These are phyloP conservation scores for Fusarium domesticum DNA, from an alignment of 2,329 filamentous ascomycete species.

Conservation along the genomic window DNA sequence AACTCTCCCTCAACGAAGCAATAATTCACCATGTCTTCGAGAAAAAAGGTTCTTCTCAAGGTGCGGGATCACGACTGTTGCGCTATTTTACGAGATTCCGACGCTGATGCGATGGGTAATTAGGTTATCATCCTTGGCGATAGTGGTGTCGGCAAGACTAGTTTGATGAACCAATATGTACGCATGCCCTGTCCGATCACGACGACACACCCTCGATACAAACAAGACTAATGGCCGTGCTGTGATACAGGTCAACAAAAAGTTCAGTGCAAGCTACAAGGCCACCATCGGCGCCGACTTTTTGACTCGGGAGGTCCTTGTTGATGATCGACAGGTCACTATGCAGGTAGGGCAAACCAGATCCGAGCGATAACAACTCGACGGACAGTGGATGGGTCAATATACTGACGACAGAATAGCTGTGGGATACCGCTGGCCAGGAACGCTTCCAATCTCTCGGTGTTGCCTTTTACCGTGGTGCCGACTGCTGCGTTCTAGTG, in stretches of 20 bases:
- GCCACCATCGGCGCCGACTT: conserved; percentile 99
- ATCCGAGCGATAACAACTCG: conserved; percentile 17
- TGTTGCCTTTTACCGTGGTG: conserved; percentile 94
- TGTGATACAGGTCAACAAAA: conserved; percentile 86
- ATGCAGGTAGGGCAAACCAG: conserved; percentile 70
- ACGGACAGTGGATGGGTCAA: not conserved
- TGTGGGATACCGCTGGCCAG: conserved; percentile 97
- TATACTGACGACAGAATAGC: conserved; percentile 47
- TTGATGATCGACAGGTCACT: conserved; percentile 94
- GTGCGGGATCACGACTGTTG: conserved; percentile 42
- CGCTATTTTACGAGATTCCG: not conserved
- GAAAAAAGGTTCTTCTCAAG: conserved; percentile 91
- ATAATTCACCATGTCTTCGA: conserved; percentile 62
- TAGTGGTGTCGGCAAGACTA: conserved; percentile 98
- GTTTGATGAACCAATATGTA: conserved; percentile 99
- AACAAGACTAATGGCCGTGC: conserved; percentile 11
- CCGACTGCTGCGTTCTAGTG: conserved; percentile 95
- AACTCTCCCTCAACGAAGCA: conserved; percentile 17
- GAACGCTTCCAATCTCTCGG: conserved; percentile 97
- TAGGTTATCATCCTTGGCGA: conserved; percentile 99
- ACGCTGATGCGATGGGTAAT: conserved; percentile 17
- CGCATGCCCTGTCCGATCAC: conserved; percentile 33
- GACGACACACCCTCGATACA: not conserved
- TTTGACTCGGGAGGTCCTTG: conserved; percentile 93
- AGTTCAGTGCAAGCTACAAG: conserved; percentile 99